Conservation (phyloP, 768 basidiomycete genomes). For the Pleurotus tuber-regium region DNA sequence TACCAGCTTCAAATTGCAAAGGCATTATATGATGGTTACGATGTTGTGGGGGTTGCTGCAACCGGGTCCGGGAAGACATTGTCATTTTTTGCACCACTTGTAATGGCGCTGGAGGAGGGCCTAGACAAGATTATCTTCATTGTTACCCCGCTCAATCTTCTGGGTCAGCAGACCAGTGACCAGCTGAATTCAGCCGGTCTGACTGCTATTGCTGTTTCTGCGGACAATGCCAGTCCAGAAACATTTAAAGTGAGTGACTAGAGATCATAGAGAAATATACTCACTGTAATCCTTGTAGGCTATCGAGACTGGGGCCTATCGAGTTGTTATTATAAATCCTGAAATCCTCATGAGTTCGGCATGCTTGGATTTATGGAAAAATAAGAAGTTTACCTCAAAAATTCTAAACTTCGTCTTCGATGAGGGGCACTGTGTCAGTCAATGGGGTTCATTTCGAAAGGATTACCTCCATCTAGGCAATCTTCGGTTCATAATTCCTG, state of each 20-base stretch:
- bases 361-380: slow-evolving; percentile 21
- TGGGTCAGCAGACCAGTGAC: slow-evolving; percentile 25
- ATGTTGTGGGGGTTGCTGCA: slow-evolving; percentile 17
- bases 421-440: slow-evolving; percentile 38
- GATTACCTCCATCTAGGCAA: slow-evolving; percentile 28
- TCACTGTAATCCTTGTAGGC: slow-evolving; percentile 14
- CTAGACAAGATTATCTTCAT: slow-evolving; percentile 20
- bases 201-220: slow-evolving; percentile 16
- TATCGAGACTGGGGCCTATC: slow-evolving; percentile 21
- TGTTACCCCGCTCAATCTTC: slow-evolving; percentile 27
- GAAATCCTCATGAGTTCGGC: slow-evolving; percentile 21
- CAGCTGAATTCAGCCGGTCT: slow-evolving; percentile 16
- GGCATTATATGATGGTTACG: slow-evolving; percentile 13
- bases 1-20: slow-evolving; percentile 14
- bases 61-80: slow-evolving; percentile 22
- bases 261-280: neutral
- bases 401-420: slow-evolving; percentile 31
- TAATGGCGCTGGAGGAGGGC: slow-evolving; percentile 16
- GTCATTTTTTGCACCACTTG: slow-evolving; percentile 19
- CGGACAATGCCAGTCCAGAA: slow-evolving; percentile 13
- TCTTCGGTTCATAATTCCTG: slow-evolving; percentile 26
- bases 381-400: slow-evolving; percentile 15
- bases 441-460: slow-evolving; percentile 34
- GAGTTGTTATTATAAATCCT: slow-evolving; percentile 26
- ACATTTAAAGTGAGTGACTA: slow-evolving; percentile 16